Conservation (phyloP, 2,329 filamentous ascomycete genomes). For the Paraphoma chrysanthemicola region DNA sequence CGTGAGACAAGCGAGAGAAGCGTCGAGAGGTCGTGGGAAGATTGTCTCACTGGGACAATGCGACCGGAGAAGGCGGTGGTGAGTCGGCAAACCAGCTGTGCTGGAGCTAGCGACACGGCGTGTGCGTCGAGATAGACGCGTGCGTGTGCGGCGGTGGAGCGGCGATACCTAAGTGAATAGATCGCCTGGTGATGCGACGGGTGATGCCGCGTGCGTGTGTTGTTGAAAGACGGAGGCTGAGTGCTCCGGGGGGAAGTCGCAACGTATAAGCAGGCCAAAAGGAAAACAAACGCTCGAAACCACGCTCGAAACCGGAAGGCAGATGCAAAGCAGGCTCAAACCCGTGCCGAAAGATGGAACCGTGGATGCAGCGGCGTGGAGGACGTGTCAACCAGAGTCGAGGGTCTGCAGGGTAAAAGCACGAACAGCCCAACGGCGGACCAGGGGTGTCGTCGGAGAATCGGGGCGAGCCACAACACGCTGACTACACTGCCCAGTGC, state of each 20-base stretch:
- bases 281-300: conserved; percentile 12
- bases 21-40: conserved; percentile 33
- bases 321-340: conserved; percentile 15
- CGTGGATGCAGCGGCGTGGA: conserved; percentile 1
- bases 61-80: conserved; percentile 12
- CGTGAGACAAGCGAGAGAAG: conserved; percentile 27
- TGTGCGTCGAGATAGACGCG: conserved; percentile 17
- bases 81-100: conserved; percentile 13
- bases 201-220: conserved; percentile 18
- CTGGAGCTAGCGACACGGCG: conserved; percentile 15
- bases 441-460: no score
- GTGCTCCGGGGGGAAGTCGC: conserved; percentile 14
- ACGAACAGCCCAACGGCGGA: no score
- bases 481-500: not conserved
- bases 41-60: conserved; percentile 30
- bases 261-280: conserved; percentile 9
- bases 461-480: no score
- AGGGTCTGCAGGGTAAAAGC: no score
- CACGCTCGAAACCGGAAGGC: conserved; percentile 22
- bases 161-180: conserved; percentile 51
- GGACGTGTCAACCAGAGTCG: not conserved
- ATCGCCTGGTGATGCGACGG: conserved; percentile 39
- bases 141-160: no score
- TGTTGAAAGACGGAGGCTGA: conserved; percentile 5
- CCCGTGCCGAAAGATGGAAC: conserved; percentile 10